These are phyloP conservation scores for Aspergillus intermedius DNA, from an alignment of 2,329 filamentous ascomycete species.

Conservation along the genomic window DNA sequence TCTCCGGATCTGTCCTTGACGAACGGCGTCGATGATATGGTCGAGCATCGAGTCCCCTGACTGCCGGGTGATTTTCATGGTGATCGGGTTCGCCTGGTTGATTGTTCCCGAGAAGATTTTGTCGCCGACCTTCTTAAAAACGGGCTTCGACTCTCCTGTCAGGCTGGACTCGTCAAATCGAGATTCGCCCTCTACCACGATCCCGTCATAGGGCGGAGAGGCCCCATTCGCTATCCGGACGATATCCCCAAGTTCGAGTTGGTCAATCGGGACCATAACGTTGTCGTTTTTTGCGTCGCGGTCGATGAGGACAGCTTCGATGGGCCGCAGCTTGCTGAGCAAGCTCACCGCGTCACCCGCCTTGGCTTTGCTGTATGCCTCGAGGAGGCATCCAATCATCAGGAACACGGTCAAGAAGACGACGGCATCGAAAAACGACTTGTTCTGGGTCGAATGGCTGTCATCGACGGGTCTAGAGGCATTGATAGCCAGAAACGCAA, in stretches of 20 bases:
- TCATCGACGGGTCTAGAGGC: slow-evolving; percentile 52
- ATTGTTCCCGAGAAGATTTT: slow-evolving; percentile 43
- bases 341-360: slow-evolving; percentile 80
- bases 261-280: slow-evolving; percentile 51
- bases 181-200: slow-evolving; percentile 52
- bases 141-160: slow-evolving; percentile 52
- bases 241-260: slow-evolving; percentile 66
- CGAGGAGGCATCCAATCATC: slow-evolving; percentile 54
- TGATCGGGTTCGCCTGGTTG: slow-evolving; percentile 41
- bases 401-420: slow-evolving; percentile 88
- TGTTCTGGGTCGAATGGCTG: slow-evolving; percentile 23
- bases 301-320: slow-evolving; percentile 62
- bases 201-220: slow-evolving; percentile 78
- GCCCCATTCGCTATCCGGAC: slow-evolving; percentile 71
- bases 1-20: slow-evolving; percentile 44
- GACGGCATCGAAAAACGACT: slow-evolving; percentile 69
- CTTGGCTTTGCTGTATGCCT: slow-evolving; percentile 86
- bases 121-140: slow-evolving; percentile 37
- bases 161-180: slow-evolving; percentile 85
- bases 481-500: slow-evolving; percentile 63
- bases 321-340: slow-evolving; percentile 69
- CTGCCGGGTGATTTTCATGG: slow-evolving; percentile 34
- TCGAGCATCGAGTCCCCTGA: slow-evolving; percentile 46
- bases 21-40: slow-evolving; percentile 43
- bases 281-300: slow-evolving; percentile 5